A percentile compares a stretch with the other conserved stretches of the same genome.
Evolutionary conservation across 225 moss, liverwort and hornwort species (phyloP).

Genomic region (Neckera pumila): DNA sequence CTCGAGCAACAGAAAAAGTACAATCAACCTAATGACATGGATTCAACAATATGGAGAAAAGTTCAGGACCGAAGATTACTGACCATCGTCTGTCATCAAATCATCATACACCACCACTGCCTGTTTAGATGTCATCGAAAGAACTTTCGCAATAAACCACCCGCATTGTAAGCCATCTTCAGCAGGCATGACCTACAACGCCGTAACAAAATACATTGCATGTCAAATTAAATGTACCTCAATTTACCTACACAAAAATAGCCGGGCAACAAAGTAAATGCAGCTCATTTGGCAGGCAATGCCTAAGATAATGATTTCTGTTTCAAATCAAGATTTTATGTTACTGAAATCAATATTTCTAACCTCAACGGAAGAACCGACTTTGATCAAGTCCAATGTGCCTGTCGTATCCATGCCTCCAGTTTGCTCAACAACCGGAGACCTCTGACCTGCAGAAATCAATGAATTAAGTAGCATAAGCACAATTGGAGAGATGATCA

Average conservation of each 20-base stretch:
- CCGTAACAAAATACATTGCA: neutral
- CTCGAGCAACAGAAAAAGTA: neutral
- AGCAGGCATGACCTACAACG: constrained; percentile 66
- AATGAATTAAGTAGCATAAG: neutral
- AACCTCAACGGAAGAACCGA: constrained; percentile 36
- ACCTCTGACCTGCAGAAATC: constrained; percentile 5
- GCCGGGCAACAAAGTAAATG: neutral
- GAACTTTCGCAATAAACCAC: constrained; percentile 78
- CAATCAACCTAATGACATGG: neutral
- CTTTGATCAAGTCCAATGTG: constrained; percentile 19
- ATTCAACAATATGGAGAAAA: neutral
- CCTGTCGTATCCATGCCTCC: neutral
- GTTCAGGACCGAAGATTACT: neutral
- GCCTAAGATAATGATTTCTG: neutral
- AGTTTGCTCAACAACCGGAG: constrained; percentile 11
- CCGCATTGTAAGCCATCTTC: constrained; percentile 83
- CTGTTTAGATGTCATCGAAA: constrained; percentile 41
- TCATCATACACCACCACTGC: constrained; percentile 73
- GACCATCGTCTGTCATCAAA: constrained; percentile 79
- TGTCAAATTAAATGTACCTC: neutral
- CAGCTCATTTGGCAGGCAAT: neutral
- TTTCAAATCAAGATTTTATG: neutral
- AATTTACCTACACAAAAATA: neutral
- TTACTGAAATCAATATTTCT: neutral
- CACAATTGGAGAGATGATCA: neutral